phyloP scores from a whole-genome alignment of 768 basidiomycete genomes.

The Roridomyces roridus region DNA sequence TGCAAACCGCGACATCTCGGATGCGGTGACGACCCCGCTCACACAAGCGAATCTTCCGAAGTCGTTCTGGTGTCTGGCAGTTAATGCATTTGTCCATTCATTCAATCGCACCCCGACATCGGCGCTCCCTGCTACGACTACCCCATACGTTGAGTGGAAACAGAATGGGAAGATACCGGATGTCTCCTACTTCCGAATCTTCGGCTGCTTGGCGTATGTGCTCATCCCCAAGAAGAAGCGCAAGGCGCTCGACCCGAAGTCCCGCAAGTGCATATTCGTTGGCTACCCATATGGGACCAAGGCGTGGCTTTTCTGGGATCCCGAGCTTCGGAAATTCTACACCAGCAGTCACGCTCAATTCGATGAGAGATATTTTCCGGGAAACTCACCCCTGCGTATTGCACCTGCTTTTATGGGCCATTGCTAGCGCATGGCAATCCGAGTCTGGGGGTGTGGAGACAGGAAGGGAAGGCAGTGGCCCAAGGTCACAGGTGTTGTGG shows the following conservation, averaged over 20 bases:
- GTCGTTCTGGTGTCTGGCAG: constrained; percentile 30
- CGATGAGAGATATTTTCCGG: constrained; percentile 34
- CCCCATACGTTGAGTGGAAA: constrained; percentile 30
- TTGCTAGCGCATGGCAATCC: too few species aligned
- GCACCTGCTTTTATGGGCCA: too few species aligned
- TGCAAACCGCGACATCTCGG: constrained; percentile 34
- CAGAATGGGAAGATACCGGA: constrained; percentile 27
- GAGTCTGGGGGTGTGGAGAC: too few species aligned
- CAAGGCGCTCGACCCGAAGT: constrained; percentile 22
- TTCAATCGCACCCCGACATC: constrained; percentile 29
- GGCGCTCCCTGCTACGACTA: constrained; percentile 21
- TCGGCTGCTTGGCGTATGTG: constrained; percentile 34
- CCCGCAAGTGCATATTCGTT: constrained; percentile 28
- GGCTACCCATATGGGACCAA: constrained; percentile 27
- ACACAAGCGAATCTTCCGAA: constrained; percentile 19
- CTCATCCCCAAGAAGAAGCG: constrained; percentile 32
- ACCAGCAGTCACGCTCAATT: constrained; percentile 28
- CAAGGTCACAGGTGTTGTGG: too few species aligned
- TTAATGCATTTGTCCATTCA: constrained; percentile 28
- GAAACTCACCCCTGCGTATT: constrained; percentile 4
- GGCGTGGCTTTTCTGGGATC: constrained; percentile 34
- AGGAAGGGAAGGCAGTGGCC: too few species aligned
- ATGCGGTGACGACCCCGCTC: constrained; percentile 31
- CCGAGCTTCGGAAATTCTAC: constrained; percentile 10
- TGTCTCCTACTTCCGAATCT: constrained; percentile 23